Evolutionary conservation across 2,329 filamentous ascomycete species (phyloP), one percentile per base, ranked within the genome.

Genomic region (Teratosphaeria destructans): DNA sequence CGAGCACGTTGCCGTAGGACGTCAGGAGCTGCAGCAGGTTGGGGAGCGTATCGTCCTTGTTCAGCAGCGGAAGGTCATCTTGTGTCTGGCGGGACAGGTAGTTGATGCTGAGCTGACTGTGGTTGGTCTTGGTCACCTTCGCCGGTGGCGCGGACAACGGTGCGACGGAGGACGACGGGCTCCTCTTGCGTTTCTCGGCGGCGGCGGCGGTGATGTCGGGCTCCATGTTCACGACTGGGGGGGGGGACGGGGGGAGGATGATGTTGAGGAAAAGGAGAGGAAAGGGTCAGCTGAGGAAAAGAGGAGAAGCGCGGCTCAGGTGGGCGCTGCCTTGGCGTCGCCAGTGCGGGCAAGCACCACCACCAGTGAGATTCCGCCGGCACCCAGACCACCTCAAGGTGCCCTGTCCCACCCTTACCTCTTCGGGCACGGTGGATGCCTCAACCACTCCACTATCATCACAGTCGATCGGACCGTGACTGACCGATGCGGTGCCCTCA

Each of bases 1-100:
- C 88, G 57, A 95, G 78, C 16, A 94, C 89, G 64, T 86, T 90
- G 81, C 92, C 89, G 74, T 95, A 95, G 66, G 91, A 86, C 69
- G 82, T 82, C 61, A 95, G 83, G 62, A 92, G 79, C 49, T 82
- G 79, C 54, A 94, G 75, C 58, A 94, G 84, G 65, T 88, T 86
- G 12, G 84, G 82, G 68, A 95, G 87, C 11, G 83, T 87, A 68
- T 92, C 89, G 59, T 85, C 81, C 64, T 79, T 79, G 60, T 79
- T 82, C 63, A 86, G 80, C 23, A 86, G 77, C 37, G 84, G 83
- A 29, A 87, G 76, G 67, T 85, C 83, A 47, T 84, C 80, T 39
- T 80, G 76, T 66, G 82, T 81, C 62, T 85, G 83, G 52, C 84
- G 79, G 56, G 83, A 83, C 58, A 87, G 81, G 66, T 87, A 87